Evolutionary conservation across 106 monocot species (phyloP).

Genomic region (Allium sativum): DNA sequence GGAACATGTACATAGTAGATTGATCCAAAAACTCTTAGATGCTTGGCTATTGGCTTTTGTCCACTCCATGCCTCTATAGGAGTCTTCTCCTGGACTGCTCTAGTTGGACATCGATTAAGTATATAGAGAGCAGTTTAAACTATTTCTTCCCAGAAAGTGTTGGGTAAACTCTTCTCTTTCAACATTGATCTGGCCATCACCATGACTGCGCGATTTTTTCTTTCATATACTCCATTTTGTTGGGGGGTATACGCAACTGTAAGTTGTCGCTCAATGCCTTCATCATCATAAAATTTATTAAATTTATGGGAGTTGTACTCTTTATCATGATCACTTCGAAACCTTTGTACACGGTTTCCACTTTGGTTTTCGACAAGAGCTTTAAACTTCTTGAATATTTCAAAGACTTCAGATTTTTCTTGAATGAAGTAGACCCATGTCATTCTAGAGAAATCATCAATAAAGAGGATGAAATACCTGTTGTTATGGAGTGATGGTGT

Average conservation of each 20-base stretch:
- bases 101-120: background rate
- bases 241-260: background rate
- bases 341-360: background rate
- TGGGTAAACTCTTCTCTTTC: background rate
- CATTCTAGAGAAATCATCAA: background rate
- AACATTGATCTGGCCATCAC: constrained; percentile 1
- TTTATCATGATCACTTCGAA: background rate
- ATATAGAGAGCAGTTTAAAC: background rate
- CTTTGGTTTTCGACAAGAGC: background rate
- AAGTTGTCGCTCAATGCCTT: background rate
- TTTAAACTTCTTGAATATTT: background rate
- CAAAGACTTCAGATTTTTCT: background rate
- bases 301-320: background rate
- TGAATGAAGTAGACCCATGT: background rate
- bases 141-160: background rate
- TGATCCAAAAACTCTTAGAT: constrained; percentile 13
- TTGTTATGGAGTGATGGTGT: too few species aligned
- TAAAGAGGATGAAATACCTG: background rate
- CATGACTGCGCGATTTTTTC: background rate
- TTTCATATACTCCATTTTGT: constrained; percentile 2
- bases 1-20: constrained; percentile 11
- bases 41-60: background rate
- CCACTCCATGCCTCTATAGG: constrained; percentile 1
- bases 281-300: background rate
- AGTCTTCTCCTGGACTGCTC: background rate